Evolutionary conservation across 441 rosid species (phyloP).

Genomic region (Mallotus repandus): DNA sequence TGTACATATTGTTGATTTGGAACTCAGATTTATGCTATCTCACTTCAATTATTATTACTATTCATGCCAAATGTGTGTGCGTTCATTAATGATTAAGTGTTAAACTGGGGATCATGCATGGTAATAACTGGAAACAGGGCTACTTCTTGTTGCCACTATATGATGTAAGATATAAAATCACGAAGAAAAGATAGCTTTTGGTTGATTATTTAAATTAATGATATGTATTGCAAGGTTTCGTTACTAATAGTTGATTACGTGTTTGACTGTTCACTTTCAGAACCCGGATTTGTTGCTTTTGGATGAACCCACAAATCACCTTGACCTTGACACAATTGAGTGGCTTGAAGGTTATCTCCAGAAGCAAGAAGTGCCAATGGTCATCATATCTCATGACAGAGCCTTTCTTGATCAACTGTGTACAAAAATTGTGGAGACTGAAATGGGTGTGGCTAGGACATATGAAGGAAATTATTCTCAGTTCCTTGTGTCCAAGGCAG

Average conservation of each 20-base stretch:
- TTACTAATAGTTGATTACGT: conserved; percentile 6
- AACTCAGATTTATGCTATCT: not conserved
- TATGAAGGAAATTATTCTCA: conserved; percentile 86
- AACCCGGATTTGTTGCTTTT: conserved; percentile 89
- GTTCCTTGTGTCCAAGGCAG: conserved; percentile 67
- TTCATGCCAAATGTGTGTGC: not conserved
- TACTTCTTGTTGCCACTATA: not conserved
- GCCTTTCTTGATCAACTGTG: conserved; percentile 96
- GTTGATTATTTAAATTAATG: conserved; percentile 3
- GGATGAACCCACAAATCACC: conserved; percentile 97
- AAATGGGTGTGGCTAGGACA: conserved; percentile 87
- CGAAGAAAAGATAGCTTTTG: conserved; percentile 4
- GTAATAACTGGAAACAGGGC: conserved; percentile 4
- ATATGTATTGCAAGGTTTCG: not conserved
- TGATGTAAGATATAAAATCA: not conserved
- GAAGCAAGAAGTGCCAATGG: conserved; percentile 95
- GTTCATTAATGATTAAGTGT: conserved; percentile 10
- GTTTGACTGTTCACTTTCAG: conserved; percentile 32
- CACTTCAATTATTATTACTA: not conserved
- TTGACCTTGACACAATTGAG: conserved; percentile 92
- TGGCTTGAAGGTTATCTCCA: conserved; percentile 94
- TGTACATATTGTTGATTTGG: not conserved
- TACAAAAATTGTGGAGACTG: conserved; percentile 94
- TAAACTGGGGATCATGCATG: not conserved
- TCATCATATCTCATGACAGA: conserved; percentile 90